These are phyloP conservation scores for Candida albicans DNA, from an alignment of 1,139 yeast species.

Conservation along the genomic window DNA sequence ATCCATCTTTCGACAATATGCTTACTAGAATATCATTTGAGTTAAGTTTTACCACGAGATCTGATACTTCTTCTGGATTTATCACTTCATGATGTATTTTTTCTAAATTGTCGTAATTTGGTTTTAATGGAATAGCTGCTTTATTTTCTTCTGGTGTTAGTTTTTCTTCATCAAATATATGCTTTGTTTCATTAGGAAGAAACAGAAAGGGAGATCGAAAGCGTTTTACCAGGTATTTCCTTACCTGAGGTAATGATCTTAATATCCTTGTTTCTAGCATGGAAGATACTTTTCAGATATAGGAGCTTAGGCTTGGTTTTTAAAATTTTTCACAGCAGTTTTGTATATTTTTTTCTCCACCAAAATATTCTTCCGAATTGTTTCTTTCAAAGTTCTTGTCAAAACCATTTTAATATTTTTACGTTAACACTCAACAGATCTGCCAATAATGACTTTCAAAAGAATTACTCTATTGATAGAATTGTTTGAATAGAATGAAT, in stretches of 20 bases:
- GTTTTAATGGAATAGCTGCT: constrained; percentile 37
- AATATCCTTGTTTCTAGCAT: constrained; percentile 2
- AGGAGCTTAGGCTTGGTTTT: too few relatives aligned
- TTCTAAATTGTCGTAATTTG: constrained; percentile 16
- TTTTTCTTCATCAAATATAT: constrained; percentile 34
- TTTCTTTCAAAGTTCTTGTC: background rate
- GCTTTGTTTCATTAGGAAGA: constrained; percentile 32
- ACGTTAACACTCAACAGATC: too few relatives aligned
- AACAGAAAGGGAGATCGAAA: constrained; percentile 24
- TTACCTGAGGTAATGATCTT: constrained; percentile 4
- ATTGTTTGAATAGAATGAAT: too few relatives aligned
- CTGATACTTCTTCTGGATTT: constrained; percentile 38
- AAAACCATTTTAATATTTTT: too few relatives aligned
- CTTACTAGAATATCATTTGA: constrained; percentile 33
- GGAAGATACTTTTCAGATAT: background rate
- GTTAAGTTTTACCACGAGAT: constrained; percentile 28
- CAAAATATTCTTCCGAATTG: background rate
- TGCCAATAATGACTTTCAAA: too few relatives aligned
- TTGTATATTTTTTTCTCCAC: background rate
- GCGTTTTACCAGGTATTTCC: constrained; percentile 13
- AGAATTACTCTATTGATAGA: too few relatives aligned
- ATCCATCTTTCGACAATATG: constrained; percentile 28
- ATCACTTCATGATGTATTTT: constrained; percentile 33
- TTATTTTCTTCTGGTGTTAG: constrained; percentile 31
- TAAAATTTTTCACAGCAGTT: background rate